These are phyloP conservation scores for Aspergillus asperescens DNA, from an alignment of 495 filamentous ascomycete genomes.

Conservation along the genomic window DNA sequence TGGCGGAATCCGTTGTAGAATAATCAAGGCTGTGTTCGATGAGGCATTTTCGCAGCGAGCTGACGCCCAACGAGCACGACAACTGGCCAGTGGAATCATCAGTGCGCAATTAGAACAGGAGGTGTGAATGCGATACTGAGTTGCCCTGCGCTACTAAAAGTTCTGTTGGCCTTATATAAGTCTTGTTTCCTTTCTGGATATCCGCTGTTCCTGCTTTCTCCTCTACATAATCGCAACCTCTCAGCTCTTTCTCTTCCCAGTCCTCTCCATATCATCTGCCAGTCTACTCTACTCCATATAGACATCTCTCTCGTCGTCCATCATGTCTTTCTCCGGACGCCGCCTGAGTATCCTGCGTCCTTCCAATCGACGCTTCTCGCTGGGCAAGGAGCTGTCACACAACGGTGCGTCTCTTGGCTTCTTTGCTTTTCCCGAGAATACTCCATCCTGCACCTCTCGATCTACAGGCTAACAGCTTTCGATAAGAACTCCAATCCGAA, in stretches of 20 bases:
- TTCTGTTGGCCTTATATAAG: neutral
- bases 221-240: neutral
- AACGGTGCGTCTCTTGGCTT: conserved; percentile 33
- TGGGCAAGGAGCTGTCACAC: conserved; percentile 37
- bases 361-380: conserved; percentile 35
- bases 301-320: conserved; percentile 26
- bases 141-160: neutral
- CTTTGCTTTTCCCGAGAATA: conserved; percentile 1
- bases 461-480: conserved; percentile 13
- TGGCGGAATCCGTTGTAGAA: no score
- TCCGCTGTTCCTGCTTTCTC: neutral
- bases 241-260: conserved; percentile 3
- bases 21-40: no score
- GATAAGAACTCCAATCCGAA: conserved; percentile 63
- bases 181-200: neutral
- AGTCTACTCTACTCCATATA: neutral
- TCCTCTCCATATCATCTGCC: neutral
- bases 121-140: neutral
- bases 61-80: neutral
- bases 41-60: conserved; percentile 4
- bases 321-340: conserved; percentile 50
- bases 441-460: conserved; percentile 1
- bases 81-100: neutral
- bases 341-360: conserved; percentile 44
- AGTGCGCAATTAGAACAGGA: neutral